Percentiles rank a stretch among this genome's conserved stretches.
phyloP scores from a whole-genome alignment of 2,329 filamentous ascomycete species.

The Raffaelea arxii region DNA sequence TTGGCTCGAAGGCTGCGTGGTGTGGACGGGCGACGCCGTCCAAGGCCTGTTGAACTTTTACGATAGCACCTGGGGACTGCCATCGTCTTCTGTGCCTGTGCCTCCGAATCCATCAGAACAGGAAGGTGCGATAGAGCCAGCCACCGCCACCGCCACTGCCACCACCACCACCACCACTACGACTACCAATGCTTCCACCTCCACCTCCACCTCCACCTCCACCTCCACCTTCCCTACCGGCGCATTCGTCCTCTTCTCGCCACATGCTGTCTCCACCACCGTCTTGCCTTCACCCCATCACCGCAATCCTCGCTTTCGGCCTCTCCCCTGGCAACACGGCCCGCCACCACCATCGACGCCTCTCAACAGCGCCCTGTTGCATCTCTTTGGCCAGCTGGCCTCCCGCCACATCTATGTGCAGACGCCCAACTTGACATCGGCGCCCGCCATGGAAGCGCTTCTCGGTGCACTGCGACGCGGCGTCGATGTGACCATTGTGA shows the following conservation, averaged over 20 bases:
- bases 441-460: conserved; percentile 52
- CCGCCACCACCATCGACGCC: conserved; percentile 44
- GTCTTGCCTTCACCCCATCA: conserved; percentile 69
- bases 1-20: conserved; percentile 76
- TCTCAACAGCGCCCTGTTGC: conserved; percentile 55
- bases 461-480: conserved; percentile 53
- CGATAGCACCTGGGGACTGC: conserved; percentile 52
- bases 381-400: conserved; percentile 50
- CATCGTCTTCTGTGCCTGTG: conserved; percentile 5
- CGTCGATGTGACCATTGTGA: conserved; percentile 58
- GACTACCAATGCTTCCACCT: neutral
- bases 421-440: conserved; percentile 68
- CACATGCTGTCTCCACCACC: conserved; percentile 41
- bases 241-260: too few species aligned
- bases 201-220: neutral
- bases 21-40: conserved; percentile 54
- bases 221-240: neutral
- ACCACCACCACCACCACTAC: neutral
- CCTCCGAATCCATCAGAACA: neutral
- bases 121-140: too few species aligned
- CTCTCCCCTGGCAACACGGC: conserved; percentile 41
- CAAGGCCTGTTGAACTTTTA: conserved; percentile 57
- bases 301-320: conserved; percentile 53
- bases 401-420: conserved; percentile 54
- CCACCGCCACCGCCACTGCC: too few species aligned